Base-by-base conservation (phyloP, 441 rosid genomes). In the Jatropha multifida region DNA sequence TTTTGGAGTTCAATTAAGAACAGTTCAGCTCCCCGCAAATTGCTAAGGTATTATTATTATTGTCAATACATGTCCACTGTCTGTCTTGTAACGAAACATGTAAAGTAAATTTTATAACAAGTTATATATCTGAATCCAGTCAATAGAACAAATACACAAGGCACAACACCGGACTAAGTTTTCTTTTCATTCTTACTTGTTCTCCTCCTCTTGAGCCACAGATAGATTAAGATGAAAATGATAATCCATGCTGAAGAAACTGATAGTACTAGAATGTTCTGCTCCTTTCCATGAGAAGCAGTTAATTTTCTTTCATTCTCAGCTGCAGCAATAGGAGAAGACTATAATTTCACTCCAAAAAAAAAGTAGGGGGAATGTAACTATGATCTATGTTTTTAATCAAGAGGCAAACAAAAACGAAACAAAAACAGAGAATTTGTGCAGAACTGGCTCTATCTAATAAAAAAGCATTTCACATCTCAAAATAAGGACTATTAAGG, bases 191-290 rank as follows among this genome's bases (percentile, higher is more conserved):
- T 52, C 15, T 61, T 42, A 32, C 63, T 60, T 71, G 42, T 54
- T 65, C 51, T 58, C 41, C 52, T 12, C 20, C 59, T 60, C 48
- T 44, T 69, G 0, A 41, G 20, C 76, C 76, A 71, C 23, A 77
- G 26, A 56, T 20, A 71, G 12, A 18, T 38, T 18, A 65, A 17
- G 1, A 71, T 1, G 42, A 27, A 3, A 15, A 77, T n/a, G 20
- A 48, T 0, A 59, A 71, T 20, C 73, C 73, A 76, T 42, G 71
- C 63, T 7, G 56, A 32, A 4, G 26, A 65, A 38, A 65, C 46
- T 20, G 75, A 76, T 6, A 67, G 37, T 17, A 71, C 17, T 4
- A 76, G 58, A 52, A 56, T 42, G 17, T 5, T 42, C 46, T 0
- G 8, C 55, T 51, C 7, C 55, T 10, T 51, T 51, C 17, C 17